A percentile compares a stretch with the other conserved stretches of the same genome.
These are phyloP conservation scores for Quercus berberidifolia DNA, from an alignment of 306 rosid genomes.

Conservation along the genomic window DNA sequence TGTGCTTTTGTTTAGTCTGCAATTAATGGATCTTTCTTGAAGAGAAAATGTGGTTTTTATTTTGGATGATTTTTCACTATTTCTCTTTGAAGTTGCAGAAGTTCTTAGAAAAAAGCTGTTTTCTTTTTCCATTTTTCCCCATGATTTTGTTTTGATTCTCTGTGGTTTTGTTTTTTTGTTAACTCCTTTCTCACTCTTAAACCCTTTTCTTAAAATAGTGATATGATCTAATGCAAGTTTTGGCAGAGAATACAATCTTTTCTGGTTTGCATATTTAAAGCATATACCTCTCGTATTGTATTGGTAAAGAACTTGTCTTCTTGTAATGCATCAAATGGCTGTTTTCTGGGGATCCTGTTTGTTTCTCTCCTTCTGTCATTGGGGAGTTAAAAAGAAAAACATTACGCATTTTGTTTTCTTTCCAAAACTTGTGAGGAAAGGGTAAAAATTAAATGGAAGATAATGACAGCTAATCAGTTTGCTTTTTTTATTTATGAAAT, in stretches of 20 bases:
- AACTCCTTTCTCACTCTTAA: neutral
- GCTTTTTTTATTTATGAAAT: neutral
- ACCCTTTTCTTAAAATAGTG: neutral
- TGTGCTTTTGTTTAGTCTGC: neutral
- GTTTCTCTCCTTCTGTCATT: neutral
- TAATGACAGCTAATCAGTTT: constrained; percentile 22
- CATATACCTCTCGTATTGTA: neutral
- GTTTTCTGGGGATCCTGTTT: neutral
- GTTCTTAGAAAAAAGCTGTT: neutral
- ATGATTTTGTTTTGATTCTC: neutral
- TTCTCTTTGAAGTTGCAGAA: neutral
- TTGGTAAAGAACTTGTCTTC: neutral
- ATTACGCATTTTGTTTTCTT: constrained; percentile 20
- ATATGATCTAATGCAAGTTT: neutral
- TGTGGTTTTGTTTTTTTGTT: neutral
- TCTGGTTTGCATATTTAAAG: neutral
- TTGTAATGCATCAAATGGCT: neutral
- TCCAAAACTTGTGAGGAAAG: constrained; percentile 3
- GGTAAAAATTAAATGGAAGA: constrained; percentile 20
- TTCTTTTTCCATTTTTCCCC: neutral
- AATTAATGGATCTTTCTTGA: neutral
- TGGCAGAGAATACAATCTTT: neutral
- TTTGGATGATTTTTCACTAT: neutral
- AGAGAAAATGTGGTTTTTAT: neutral
- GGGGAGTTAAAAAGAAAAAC: neutral